Base-by-base conservation (phyloP, 805 yeast species). In the Metschnikowia amazonensis region DNA sequence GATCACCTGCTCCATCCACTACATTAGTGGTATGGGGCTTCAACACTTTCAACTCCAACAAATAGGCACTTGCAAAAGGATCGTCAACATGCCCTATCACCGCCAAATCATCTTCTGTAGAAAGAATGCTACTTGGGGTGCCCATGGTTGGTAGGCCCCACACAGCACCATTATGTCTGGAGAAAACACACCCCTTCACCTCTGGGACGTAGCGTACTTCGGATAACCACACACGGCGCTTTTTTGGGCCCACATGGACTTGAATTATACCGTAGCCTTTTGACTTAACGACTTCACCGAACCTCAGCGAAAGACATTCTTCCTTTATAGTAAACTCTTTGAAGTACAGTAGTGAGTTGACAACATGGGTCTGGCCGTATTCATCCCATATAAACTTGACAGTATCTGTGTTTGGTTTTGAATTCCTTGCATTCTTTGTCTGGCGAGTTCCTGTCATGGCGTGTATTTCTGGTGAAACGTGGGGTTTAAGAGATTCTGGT, bases 101-200 rank as follows among this genome's bases (percentile, higher is more conserved):
- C 3, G 14, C 20, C 14, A 35, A 14, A 23, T 35, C 6, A 24
- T 35, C 38, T 14, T 24, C 38, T 9, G 38, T 14, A 35, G 38
- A 35, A 23, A 35, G 29, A 10, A 35, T 13, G 10, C 7, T 14
- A 11, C 13, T 5, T 23, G 38, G 28, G 9, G 38, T 35, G n/a
- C 38, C 11, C 29, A 23, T 20, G 18, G 38, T 35, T 3, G 38
- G 29, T 14, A 35, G 20, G 29, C 38, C 38, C 38, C 38, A 35
- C 6, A 11, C n/a, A 9, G 29, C 27, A 9, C 38, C 38, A 11
- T 14, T 20, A 24, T 14, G 14, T 6, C 38, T n/a, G 23, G 38
- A 35, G 20, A 35, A 35, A 23, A 35, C 38, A 35, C 38, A 35
- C 9, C 38, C 38, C n/a, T 21, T 24, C 20, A 35, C 28, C 7